Evolutionary conservation across 164 flowering plant species (phyloP).

Genomic region (Cinnamomum micranthum): DNA sequence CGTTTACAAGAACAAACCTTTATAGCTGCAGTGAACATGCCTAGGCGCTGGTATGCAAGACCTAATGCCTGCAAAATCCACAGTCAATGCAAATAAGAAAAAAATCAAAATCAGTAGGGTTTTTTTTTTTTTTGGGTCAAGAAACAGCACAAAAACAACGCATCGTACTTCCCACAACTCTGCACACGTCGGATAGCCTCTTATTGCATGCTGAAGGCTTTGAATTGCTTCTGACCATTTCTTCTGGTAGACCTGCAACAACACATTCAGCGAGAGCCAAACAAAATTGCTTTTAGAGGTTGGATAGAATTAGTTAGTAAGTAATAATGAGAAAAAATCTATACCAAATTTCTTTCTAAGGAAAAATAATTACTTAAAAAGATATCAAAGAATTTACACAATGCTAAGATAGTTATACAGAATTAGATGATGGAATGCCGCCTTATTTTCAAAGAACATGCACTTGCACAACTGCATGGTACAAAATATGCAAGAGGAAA

Average conservation of each 20-base stretch:
- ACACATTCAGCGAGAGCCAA: background rate
- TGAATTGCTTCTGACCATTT: conserved; percentile 89
- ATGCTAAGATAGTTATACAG: too few species aligned
- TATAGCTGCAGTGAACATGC: conserved; percentile 90
- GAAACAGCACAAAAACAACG: conserved; percentile 4
- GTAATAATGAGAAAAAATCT: too few species aligned
- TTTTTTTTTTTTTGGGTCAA: background rate
- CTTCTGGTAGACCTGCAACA: conserved; percentile 49
- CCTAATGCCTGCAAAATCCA: conserved; percentile 64
- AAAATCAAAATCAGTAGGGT: background rate
- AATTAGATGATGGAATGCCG: background rate
- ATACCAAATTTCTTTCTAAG: too few species aligned
- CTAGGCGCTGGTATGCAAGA: conserved; percentile 85
- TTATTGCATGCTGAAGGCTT: conserved; percentile 88
- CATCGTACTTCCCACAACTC: conserved; percentile 84
- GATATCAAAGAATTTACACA: too few species aligned
- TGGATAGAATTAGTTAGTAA: too few species aligned
- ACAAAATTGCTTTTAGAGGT: too few species aligned
- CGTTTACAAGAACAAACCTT: conserved; percentile 41
- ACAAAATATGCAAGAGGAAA: background rate
- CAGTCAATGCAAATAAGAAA: background rate
- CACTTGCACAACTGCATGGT: background rate
- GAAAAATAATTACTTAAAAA: too few species aligned
- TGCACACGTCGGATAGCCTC: conserved; percentile 76
- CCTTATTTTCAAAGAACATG: background rate